A percentile compares a stretch with the other conserved stretches of the same genome.
These are phyloP conservation scores for Calonectria henricotiae DNA, from an alignment of 2,329 filamentous ascomycete genomes.

Conservation along the genomic window DNA sequence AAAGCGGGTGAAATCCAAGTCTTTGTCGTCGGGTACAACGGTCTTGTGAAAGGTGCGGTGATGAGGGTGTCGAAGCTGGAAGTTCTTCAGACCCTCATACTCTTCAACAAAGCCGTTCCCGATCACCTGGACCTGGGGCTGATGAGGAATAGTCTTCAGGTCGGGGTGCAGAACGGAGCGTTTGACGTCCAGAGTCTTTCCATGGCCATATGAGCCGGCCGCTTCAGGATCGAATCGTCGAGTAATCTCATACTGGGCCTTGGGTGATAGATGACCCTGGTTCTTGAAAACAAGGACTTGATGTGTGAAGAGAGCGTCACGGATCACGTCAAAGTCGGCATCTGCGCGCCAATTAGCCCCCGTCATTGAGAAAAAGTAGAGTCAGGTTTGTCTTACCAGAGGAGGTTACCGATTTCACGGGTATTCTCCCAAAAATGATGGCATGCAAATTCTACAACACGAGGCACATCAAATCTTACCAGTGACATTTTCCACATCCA, in stretches of 20 bases:
- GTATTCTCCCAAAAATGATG: slow-evolving; percentile 65
- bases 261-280: slow-evolving; percentile 76
- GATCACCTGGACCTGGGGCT: slow-evolving; percentile 83
- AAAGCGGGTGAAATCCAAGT: slow-evolving; percentile 71
- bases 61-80: slow-evolving; percentile 82
- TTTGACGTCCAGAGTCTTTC: slow-evolving; percentile 79
- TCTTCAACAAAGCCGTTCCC: slow-evolving; percentile 80
- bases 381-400: slow-evolving; percentile 62
- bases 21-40: slow-evolving; percentile 70
- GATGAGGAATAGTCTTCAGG: slow-evolving; percentile 84
- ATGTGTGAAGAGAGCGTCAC: slow-evolving; percentile 76
- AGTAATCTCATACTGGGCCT: slow-evolving; percentile 82
- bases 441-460: slow-evolving; percentile 33
- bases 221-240: slow-evolving; percentile 80
- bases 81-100: slow-evolving; percentile 80
- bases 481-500: slow-evolving; percentile 75
- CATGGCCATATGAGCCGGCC: slow-evolving; percentile 80
- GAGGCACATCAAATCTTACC: slow-evolving; percentile 63
- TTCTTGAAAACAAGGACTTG: slow-evolving; percentile 82
- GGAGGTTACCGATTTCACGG: slow-evolving; percentile 75
- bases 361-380: slow-evolving; percentile 6
- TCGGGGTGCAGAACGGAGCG: slow-evolving; percentile 82
- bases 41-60: slow-evolving; percentile 84
- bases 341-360: slow-evolving; percentile 62
- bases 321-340: slow-evolving; percentile 76